Percentiles rank a stretch among this genome's conserved stretches.
These are phyloP conservation scores for Cokeromyces recurvatus DNA, from an alignment of 371 early-diverging fungal species.

Conservation along the genomic window DNA sequence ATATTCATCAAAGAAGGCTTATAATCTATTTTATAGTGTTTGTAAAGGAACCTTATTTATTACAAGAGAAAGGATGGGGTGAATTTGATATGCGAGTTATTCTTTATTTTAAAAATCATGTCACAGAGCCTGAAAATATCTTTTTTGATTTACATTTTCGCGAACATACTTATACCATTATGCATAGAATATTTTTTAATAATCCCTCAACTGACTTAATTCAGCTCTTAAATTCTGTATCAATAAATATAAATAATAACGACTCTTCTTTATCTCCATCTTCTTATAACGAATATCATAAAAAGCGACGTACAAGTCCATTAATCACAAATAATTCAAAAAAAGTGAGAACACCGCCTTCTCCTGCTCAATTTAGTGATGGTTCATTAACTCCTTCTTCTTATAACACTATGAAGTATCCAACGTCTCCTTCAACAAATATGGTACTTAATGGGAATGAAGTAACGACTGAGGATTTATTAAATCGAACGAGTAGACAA, in stretches of 20 bases:
- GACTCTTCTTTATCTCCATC: too few relatives aligned
- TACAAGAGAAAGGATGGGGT: slow-evolving; percentile 71
- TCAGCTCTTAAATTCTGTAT: too few relatives aligned
- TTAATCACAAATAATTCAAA: not conserved
- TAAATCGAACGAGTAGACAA: too few relatives aligned
- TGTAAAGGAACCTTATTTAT: slow-evolving; percentile 53
- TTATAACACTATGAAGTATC: slow-evolving; percentile 9
- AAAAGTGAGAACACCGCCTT: slow-evolving; percentile 12
- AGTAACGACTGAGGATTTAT: too few relatives aligned
- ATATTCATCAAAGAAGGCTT: not conserved
- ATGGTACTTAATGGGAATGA: too few relatives aligned
- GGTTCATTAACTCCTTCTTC: too few relatives aligned
- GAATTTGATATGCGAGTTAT: slow-evolving; percentile 66
- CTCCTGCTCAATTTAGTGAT: not conserved
- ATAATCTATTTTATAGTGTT: slow-evolving; percentile 35
- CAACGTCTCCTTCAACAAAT: slow-evolving; percentile 6
- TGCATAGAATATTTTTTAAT: slow-evolving; percentile 34
- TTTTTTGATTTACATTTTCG: slow-evolving; percentile 64
- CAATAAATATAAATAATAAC: too few relatives aligned
- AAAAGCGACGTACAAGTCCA: slow-evolving; percentile 21
- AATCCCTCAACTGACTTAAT: slow-evolving; percentile 26
- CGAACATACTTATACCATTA: slow-evolving; percentile 44
- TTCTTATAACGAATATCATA: too few relatives aligned
- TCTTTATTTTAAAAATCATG: slow-evolving; percentile 49
- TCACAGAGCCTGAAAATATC: slow-evolving; percentile 44